Base-by-base conservation (phyloP, 1,139 yeast species). In the Debaryomyces coudertii region DNA sequence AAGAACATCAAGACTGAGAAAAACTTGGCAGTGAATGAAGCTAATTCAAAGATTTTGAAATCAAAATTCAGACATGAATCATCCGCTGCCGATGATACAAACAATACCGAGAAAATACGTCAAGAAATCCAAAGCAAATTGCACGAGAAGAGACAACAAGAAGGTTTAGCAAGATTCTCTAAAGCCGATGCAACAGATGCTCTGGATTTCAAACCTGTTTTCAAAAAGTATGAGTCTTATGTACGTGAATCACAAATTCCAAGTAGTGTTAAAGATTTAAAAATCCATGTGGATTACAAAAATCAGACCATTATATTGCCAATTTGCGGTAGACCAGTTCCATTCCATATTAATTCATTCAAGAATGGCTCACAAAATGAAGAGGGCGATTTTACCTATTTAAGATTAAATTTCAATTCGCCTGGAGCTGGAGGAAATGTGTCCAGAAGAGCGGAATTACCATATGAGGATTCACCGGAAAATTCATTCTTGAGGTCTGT, bases 341-440 rank as follows among this genome's bases (percentile, higher is more conserved):
- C 99, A 24, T 92, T 93, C 76, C 99, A 93, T 65, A 90, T 93
- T 58, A 90, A 90, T 62, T 77, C 97, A 7, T 92, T 89, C 69
- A 93, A 92, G 63, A 92, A 90, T 65, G 98, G 97, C 42, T 87
- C 96, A 20, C 93, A 90, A 61, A 90, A 87, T 55, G 99, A 93
- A 61, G 99, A 95, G 71, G 98, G 98, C 39, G 98, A 92, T 55
- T 90, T 80, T 64, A 92, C 96, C 1, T 92, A 89, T 61, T 68
- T 93, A 58, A 82, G 99, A 66, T 77, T 93, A 59, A 93, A 93
- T 65, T 90, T 93, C 74, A 86, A 92, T 64, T 86, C 97, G 1
- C 99, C 99, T 0, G 97, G 97, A 56, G 84, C 84, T 42, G 87
- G 87, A 50, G 88, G 88, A 51, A 80, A 80, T 51, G 77, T 79